A percentile compares a stretch with the other conserved stretches of the same genome.
Evolutionary conservation across 192 early-diverging fungal species (phyloP).

Genomic region (Mortierella claussenii): DNA sequence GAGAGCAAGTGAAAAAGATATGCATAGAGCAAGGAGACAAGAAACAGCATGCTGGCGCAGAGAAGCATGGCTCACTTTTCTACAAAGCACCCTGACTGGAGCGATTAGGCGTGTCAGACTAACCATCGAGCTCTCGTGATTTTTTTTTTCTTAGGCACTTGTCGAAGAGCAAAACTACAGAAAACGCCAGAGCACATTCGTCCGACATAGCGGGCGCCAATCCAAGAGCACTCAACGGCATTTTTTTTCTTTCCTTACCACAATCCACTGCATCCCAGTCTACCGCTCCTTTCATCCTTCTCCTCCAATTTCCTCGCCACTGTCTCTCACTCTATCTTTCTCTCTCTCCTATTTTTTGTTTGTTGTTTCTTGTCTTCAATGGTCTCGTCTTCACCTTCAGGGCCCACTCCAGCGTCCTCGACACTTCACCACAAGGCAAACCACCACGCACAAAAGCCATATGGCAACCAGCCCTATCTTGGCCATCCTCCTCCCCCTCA

Average conservation of each 20-base stretch:
- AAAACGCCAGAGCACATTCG: too few species aligned
- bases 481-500: neutral
- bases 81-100: too few species aligned
- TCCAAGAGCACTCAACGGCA: neutral
- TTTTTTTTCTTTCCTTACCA: constrained; percentile 12
- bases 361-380: neutral
- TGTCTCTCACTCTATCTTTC: constrained; percentile 2
- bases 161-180: too few species aligned
- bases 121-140: too few species aligned
- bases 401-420: constrained; percentile 3
- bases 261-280: neutral
- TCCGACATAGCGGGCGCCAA: too few species aligned
- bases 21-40: too few species aligned
- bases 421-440: neutral
- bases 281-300: neutral
- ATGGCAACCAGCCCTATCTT: constrained; percentile 4
- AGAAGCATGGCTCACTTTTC: too few species aligned
- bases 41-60: too few species aligned
- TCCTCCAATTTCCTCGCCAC: neutral
- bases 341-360: neutral
- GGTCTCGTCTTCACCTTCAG: constrained; percentile 24
- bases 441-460: constrained; percentile 6
- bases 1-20: too few species aligned
- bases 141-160: too few species aligned
- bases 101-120: too few species aligned